Evolutionary conservation across 2,329 filamentous ascomycete genomes (phyloP), one percentile per base, ranked within the genome.

Genomic region (Xylaria polymorpha): DNA sequence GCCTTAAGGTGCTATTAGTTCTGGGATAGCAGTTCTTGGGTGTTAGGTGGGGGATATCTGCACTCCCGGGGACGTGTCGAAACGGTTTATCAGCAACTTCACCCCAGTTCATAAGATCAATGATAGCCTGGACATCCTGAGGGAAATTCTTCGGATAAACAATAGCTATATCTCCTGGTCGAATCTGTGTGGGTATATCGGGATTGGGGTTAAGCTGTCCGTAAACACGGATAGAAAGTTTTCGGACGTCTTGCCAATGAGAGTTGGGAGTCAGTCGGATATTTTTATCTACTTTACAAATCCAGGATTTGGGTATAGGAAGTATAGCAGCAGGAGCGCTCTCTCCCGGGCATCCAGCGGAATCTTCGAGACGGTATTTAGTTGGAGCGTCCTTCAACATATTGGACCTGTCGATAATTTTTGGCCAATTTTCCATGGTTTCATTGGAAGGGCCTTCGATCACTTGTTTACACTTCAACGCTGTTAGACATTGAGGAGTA

Each of bases 181-280:
- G 32, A 15, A 22, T 12, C 18, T 6, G 4, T 37, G 1, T 10
- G 22, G 22, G 22, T 3, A 18, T 25, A 8, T 18, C 10, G 22
- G 4, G 22, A 9, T 22, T 35, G 2, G n/a, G 0, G 12, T 10
- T 2, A 10, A 22, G n/a, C 12, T 8, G 18, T 37, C 3, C 5
- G 59, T 43, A 12, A 78, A 88, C 74, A 9, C 83, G 84, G 15
- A 98, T 84, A 1, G 84, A 86, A n/a, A 98, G 81, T 61, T 92
- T 88, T 0, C 96, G 92, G 53, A 98, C 95, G 81, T 99, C 96
- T 82, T 99, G 96, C 91, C 94, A 98, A 81, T 99, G 96, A 1
- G 84, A 83, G 0, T 79, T 58, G 0, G 94, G 90, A 0, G 96
- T 99, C 6, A 97, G 80, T 18, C 94, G 88, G 20, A 83, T 79